Base-by-base conservation (phyloP, 208 protist species). In the Acanthamoeba castellanii region DNA sequence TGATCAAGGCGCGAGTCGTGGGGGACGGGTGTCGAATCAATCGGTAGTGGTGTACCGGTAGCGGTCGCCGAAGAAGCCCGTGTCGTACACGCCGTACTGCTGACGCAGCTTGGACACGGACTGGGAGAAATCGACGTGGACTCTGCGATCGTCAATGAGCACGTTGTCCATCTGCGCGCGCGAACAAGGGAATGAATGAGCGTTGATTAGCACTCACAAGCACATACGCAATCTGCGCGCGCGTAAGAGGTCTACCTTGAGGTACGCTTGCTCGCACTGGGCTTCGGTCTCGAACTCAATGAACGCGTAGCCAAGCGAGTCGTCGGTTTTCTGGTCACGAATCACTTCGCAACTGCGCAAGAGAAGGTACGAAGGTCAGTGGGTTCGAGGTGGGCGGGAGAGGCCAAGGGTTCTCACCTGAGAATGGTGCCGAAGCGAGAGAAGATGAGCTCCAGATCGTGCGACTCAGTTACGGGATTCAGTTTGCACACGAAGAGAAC, bases 401-500 rank as follows among this genome's bases (percentile, higher is more conserved):
- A 52, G 82, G 32, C 59, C 30, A 32, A 95, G 45, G 22, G 57
- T 16, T 18, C 25, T 9, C 95, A 97, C 89, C 97, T 98, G 8
- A 97, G 34, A 9, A 99, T 98, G 9, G 97, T 96, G 20, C 99
- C 99, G 95, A 99, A 99, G 94, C 99, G 97, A 4, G 96, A 95
- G 95, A 99, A 99, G 78, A 99, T 99, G 66, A 99, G 94, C 61
- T 98, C 97, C 5, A 99, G 97, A 52, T 99, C 99, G 42, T 99
- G 98, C 25, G 98, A 96, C 11, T 97, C 97, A 20, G 99, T 99
- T 20, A 98, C 95, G 1, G 99, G 99, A 95, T 99, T 99, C 45
- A 99, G 97, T 97, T 99, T 99, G 97, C 99, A 99, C 30, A 99
- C 99, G 96, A 99, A 99, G 25, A 99, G 97, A 3, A 99, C 99